Conservation (phyloP, 495 filamentous ascomycete species). For the Aspergillus campestris region DNA sequence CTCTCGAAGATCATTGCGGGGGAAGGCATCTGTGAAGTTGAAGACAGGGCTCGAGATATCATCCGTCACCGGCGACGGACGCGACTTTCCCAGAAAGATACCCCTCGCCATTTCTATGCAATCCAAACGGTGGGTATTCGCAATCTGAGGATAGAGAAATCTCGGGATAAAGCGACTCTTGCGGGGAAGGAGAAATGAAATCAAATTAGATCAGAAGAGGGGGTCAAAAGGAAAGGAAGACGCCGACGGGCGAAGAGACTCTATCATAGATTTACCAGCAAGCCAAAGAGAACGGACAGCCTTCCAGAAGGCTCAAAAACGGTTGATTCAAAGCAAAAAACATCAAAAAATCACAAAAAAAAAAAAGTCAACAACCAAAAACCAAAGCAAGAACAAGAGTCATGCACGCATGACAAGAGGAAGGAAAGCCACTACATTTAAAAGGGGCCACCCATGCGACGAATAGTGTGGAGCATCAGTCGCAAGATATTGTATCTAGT, state of each 20-base stretch:
- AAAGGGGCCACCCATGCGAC: conserved; percentile 7
- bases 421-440: conserved; percentile 4
- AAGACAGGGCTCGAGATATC: conserved; percentile 27
- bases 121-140: background rate
- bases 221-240: conserved; percentile 1
- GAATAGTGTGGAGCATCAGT: conserved; percentile 11
- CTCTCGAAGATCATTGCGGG: conserved; percentile 23
- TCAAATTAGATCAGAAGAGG: conserved; percentile 7
- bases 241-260: conserved; percentile 6
- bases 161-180: no score
- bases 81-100: conserved; percentile 23
- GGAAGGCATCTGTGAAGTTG: conserved; percentile 27
- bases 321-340: conserved; percentile 6
- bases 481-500: conserved; percentile 15
- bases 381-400: no score
- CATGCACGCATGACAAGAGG: conserved; percentile 3
- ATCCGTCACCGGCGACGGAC: conserved; percentile 14
- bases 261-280: conserved; percentile 7
- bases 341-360: conserved; percentile 9
- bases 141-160: no score
- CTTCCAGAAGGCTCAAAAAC: conserved; percentile 39
- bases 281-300: conserved; percentile 36
- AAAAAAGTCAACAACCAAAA: background rate
- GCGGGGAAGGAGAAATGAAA: conserved; percentile 1
- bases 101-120: conserved; percentile 20